Conservation (phyloP, 805 yeast genomes). For the Cyberlindnera suaveolens region DNA sequence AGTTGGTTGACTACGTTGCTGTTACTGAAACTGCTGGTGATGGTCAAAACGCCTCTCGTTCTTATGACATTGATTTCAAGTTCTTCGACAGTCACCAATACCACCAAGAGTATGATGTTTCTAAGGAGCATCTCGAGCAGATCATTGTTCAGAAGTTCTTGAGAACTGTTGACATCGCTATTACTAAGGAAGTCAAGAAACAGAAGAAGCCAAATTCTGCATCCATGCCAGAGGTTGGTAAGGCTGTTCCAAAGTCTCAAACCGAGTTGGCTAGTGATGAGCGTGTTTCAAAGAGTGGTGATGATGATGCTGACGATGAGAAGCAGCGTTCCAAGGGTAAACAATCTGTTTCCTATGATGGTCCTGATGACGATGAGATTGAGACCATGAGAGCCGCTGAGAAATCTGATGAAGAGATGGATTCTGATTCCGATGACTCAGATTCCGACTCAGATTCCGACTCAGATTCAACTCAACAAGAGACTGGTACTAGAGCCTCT, state of each 20-base stretch:
- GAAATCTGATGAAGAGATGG: slow-evolving; percentile 62
- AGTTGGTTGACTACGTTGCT: slow-evolving; percentile 75
- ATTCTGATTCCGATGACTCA: slow-evolving; percentile 29
- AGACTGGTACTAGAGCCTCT: slow-evolving; percentile 23
- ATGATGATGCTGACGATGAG: slow-evolving; percentile 57
- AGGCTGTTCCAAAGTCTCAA: slow-evolving; percentile 58
- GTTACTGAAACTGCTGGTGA: slow-evolving; percentile 87
- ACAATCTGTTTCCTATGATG: slow-evolving; percentile 89
- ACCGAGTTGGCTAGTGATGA: slow-evolving; percentile 35
- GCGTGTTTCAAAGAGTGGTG: slow-evolving; percentile 30
- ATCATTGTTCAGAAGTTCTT: slow-evolving; percentile 64
- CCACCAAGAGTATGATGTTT: slow-evolving; percentile 81
- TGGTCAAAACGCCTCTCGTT: slow-evolving; percentile 46
- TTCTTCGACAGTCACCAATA: slow-evolving; percentile 78
- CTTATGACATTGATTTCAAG: slow-evolving; percentile 67
- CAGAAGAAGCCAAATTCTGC: slow-evolving; percentile 54
- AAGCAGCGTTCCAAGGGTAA: slow-evolving; percentile 56
- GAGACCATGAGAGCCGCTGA: slow-evolving; percentile 85
- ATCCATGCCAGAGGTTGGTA: slow-evolving; percentile 57
- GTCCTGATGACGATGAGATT: slow-evolving; percentile 90
- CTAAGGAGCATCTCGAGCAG: slow-evolving; percentile 68
- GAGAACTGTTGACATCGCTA: slow-evolving; percentile 60
- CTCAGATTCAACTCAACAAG: slow-evolving; percentile 20
- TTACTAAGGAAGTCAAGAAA: slow-evolving; percentile 75
- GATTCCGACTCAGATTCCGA: slow-evolving; percentile 34